Base-by-base conservation (phyloP, 2,329 filamentous ascomycete genomes). In the Fusarium equiseti region DNA sequence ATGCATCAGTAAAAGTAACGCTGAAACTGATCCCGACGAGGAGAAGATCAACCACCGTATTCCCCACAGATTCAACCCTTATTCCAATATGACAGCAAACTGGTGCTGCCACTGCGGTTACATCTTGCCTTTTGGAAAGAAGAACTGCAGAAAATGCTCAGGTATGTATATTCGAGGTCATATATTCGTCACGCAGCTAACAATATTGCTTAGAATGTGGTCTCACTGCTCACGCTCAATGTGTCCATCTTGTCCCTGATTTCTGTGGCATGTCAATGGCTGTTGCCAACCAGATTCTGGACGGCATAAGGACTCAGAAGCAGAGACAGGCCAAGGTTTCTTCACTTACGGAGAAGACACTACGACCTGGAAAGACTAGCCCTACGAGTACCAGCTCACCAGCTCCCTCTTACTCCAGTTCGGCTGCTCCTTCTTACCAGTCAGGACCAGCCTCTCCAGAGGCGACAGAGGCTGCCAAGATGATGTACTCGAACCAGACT, bases 201-300 rank as follows among this genome's bases (percentile, higher is more conserved):
- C 55, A 46, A 53, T 54, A 18, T 27, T 11, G 18, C 69, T 63
- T 76, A 90, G 96, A 99, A 89, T 99, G 96, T 81, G 88, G 87
- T 73, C 91, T 98, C 66, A 98, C 95, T 26, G 95, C 93, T 68
- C 96, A 99, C 81, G 91, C 94, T 22, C 88, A 92, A 63, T 99
- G 96, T 81, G 93, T 94, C 22, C 96, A 99, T 81, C 89, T 99
- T 73, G 95, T 99, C 32, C 96, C 96, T 22, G 96, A 99, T 80
- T 99, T 99, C 83, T 99, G 96, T 80, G 96, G 96, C 74, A 99
- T 99, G 94, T 97, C 94, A 29, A 98, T 98, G 96, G 92, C 96
- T 61, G 92, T 93, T 40, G 96, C 96, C 45, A 98, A 98, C 80
- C 90, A 97, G 77, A 98, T 99, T 71, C 81, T 98, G 58, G 91